Conservation (phyloP, 192 early-diverging fungal species). For the Podila epicladia region DNA sequence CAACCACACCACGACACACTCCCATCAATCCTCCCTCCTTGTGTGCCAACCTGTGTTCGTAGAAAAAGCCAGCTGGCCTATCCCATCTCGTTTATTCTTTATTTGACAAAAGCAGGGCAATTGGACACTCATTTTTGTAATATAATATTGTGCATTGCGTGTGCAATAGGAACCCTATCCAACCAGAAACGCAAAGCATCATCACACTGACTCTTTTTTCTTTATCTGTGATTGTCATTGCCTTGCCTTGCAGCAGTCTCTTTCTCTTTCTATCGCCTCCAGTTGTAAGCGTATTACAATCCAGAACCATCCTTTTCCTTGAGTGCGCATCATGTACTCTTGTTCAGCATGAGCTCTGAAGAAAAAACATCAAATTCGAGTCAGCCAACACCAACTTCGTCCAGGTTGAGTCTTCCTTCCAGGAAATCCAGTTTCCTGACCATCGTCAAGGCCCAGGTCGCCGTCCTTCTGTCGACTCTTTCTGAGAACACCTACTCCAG, state of each 20-base stretch:
- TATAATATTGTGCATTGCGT: no score
- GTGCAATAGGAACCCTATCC: no score
- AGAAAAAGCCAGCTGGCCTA: no score
- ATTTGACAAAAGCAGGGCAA: no score
- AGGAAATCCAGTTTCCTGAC: slow-evolving; percentile 60
- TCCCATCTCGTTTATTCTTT: no score
- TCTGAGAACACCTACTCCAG: slow-evolving; percentile 61
- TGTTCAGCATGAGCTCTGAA: slow-evolving; percentile 67
- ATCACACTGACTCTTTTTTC: background rate
- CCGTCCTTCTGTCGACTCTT: slow-evolving; percentile 60
- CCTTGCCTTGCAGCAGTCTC: background rate
- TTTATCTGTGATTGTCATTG: background rate
- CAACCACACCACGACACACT: no score
- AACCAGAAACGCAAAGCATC: no score
- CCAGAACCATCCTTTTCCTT: slow-evolving; percentile 1
- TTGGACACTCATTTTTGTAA: no score
- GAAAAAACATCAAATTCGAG: slow-evolving; percentile 54
- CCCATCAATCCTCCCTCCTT: no score
- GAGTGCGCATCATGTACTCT: slow-evolving; percentile 56
- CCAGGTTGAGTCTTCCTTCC: slow-evolving; percentile 54
- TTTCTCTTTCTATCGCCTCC: background rate
- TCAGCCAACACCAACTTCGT: slow-evolving; percentile 57
- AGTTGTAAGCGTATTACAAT: slow-evolving; percentile 3
- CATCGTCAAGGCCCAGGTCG: slow-evolving; percentile 68
- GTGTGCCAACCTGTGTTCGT: no score